A percentile compares a stretch with the other conserved stretches of the same genome.
Evolutionary conservation across 768 basidiomycete genomes (phyloP).

Genomic region (Russula ochroleuca): DNA sequence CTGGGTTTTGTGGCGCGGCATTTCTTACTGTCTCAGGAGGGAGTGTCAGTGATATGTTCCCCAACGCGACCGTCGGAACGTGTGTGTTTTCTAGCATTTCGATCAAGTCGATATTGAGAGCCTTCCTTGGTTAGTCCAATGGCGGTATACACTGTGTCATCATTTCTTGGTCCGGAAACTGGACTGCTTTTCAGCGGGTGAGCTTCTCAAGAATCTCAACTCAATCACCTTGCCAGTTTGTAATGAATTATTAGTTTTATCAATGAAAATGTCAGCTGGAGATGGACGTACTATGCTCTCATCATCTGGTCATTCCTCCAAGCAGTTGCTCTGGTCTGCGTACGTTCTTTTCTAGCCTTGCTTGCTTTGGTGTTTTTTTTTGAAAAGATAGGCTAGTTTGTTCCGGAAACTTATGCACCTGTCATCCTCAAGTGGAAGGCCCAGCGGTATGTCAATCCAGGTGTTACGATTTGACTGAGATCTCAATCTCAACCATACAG

Average conservation of each 20-base stretch:
- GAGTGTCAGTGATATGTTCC: constrained; percentile 41
- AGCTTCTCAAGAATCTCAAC: constrained; percentile 25
- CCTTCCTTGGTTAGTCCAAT: constrained; percentile 41
- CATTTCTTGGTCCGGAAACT: constrained; percentile 54
- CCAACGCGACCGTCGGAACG: constrained; percentile 54
- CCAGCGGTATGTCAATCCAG: constrained; percentile 36
- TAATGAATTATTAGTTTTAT: constrained; percentile 4
- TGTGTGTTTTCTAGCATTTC: constrained; percentile 34
- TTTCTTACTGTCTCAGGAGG: constrained; percentile 60
- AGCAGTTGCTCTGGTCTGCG: constrained; percentile 47
- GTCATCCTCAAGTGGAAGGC: constrained; percentile 60
- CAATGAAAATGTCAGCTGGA: constrained; percentile 54
- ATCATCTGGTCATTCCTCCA: constrained; percentile 68
- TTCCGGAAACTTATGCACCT: constrained; percentile 71
- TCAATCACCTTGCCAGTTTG: neutral
- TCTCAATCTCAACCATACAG: constrained; percentile 32
- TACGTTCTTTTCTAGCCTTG: constrained; percentile 33
- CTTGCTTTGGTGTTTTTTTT: neutral
- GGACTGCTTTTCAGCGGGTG: constrained; percentile 58
- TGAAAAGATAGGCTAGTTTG: constrained; percentile 40
- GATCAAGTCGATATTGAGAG: neutral
- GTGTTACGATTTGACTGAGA: neutral
- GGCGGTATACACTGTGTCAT: constrained; percentile 49
- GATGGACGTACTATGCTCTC: constrained; percentile 74
- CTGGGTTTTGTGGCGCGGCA: constrained; percentile 52